These are phyloP conservation scores for Pelargonium myrrhifolium DNA, from an alignment of 441 rosid genomes.

Conservation along the genomic window DNA sequence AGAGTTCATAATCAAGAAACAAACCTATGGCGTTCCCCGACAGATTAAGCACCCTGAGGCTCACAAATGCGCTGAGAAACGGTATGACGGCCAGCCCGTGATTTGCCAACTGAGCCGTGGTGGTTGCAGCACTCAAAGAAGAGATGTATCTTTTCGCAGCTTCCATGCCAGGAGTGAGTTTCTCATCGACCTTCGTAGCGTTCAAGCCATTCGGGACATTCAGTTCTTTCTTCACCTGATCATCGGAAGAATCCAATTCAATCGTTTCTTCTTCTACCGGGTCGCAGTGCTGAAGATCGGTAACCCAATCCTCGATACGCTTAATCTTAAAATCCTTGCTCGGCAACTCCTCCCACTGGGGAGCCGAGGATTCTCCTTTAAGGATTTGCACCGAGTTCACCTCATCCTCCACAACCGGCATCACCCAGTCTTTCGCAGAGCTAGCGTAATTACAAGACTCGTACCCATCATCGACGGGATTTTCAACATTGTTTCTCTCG, in stretches of 20 bases:
- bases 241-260: conserved; percentile 29
- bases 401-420: conserved; percentile 50
- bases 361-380: conserved; percentile 40
- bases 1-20: conserved; percentile 15
- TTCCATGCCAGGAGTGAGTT: conserved; percentile 57
- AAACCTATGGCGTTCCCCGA: conserved; percentile 83
- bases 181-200: conserved; percentile 40
- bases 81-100: conserved; percentile 69
- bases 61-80: conserved; percentile 60
- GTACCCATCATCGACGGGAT: conserved; percentile 34
- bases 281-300: conserved; percentile 55
- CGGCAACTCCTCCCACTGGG: conserved; percentile 35
- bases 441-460: conserved; percentile 50
- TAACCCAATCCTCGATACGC: conserved; percentile 82
- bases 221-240: conserved; percentile 28
- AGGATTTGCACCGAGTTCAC: conserved; percentile 25
- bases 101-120: conserved; percentile 67
- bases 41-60: conserved; percentile 76
- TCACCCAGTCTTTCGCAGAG: conserved; percentile 56
- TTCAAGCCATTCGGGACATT: conserved; percentile 24
- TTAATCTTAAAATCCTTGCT: conserved; percentile 57
- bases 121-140: conserved; percentile 53
- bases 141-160: conserved; percentile 68
- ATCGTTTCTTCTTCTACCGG: conserved; percentile 29
- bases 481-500: conserved; percentile 32